Evolutionary conservation across 805 yeast genomes (phyloP), one percentile per base, ranked within the genome.

Genomic region (Barnettozyma siamensis): DNA sequence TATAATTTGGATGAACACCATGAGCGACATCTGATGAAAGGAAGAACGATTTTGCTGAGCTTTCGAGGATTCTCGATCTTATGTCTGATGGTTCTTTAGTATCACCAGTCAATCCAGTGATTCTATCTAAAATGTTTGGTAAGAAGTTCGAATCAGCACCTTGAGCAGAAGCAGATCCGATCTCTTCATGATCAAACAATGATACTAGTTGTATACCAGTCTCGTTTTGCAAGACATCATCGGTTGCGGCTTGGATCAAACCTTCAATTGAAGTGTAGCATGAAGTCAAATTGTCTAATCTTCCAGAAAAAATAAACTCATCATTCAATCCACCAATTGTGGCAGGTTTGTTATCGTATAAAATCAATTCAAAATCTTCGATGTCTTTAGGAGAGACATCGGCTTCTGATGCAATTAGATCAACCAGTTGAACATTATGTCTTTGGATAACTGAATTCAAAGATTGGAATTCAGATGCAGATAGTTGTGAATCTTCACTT

Each of bases 11-110:
- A 62, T 91, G 96, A 30, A 91, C 83, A 26, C 96, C 98, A 59
- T 91, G 99, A 2, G 98, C 96, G 79, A 88, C 93, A 61, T 91
- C 99, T 0, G 96, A 86, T 0, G 97, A 89, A 34, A 93, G 62
- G 51, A 91, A 73, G 62, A 93, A 89, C 1, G 97, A 88, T 59
- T 81, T 82, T 8, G 89, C 72, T 65, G 80, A 71, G 1, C 83
- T 60, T 49, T 80, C 76, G 43, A 74, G 64, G 45, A 76, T 70
- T 32, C 62, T 62, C 0, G 77, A 64, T 21, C 63, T 62, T 4
- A 61, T 47, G 24, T 45, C 51, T 13, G 63, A 49, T 23, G 54
- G 40, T 43, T 62, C 64, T 2, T 57, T 37, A 10, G 43, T 49
- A 4, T 67, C 67, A 31, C 70, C 35, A 21, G 51, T 49, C 28